phyloP scores from a whole-genome alignment of 2,329 filamentous ascomycete species.

The Cordyceps farinosa region DNA sequence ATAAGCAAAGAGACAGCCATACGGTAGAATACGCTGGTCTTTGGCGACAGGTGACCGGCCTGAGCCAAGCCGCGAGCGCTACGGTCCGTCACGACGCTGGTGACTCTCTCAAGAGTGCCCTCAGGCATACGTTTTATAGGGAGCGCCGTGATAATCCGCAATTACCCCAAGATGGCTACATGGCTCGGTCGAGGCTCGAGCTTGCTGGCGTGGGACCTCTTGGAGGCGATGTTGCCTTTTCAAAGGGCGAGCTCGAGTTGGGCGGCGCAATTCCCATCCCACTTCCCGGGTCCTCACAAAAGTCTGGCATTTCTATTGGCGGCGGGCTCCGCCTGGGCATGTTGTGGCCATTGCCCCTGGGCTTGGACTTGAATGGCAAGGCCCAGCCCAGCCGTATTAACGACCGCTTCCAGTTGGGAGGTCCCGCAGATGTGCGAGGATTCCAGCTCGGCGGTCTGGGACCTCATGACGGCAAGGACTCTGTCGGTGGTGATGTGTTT shows the following conservation, averaged over 20 bases:
- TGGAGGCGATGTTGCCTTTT: constrained; percentile 87
- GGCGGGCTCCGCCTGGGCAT: constrained; percentile 77
- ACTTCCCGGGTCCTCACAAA: constrained; percentile 63
- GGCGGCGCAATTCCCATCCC: constrained; percentile 71
- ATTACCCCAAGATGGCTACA: constrained; percentile 77
- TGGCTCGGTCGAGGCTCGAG: constrained; percentile 73
- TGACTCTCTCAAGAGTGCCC: constrained; percentile 82
- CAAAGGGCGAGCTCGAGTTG: constrained; percentile 83
- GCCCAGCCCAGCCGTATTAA: constrained; percentile 75
- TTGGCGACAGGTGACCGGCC: constrained; percentile 85
- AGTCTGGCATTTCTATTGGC: constrained; percentile 77
- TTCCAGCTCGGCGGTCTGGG: constrained; percentile 89
- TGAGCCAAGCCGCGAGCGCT: constrained; percentile 72
- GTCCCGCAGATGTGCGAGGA: constrained; percentile 89
- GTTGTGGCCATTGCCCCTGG: constrained; percentile 74
- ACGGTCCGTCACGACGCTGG: constrained; percentile 82
- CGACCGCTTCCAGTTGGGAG: constrained; percentile 92
- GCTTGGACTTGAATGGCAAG: constrained; percentile 46
- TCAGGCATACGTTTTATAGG: constrained; percentile 75
- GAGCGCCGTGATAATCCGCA: constrained; percentile 83
- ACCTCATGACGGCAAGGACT: constrained; percentile 79
- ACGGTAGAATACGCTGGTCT: constrained; percentile 75
- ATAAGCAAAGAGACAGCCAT: constrained; percentile 62
- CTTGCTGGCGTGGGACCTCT: constrained; percentile 84
- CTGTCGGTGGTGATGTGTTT: constrained; percentile 87